Conservation (phyloP, 75 land plant genomes). For the Sequoia sempervirens region DNA sequence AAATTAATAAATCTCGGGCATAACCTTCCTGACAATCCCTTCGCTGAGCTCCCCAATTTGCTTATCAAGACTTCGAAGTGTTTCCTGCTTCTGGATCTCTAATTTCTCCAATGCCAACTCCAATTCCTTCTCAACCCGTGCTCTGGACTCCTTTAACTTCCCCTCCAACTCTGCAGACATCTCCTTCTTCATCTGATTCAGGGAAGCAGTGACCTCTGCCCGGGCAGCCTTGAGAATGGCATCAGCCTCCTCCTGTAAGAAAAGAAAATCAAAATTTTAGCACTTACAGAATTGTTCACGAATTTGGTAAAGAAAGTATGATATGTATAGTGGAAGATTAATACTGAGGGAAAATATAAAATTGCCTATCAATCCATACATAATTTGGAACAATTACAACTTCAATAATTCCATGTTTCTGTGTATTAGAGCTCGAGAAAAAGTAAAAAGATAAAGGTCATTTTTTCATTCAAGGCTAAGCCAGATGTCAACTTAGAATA, state of each 20-base stretch:
- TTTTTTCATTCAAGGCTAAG: background rate
- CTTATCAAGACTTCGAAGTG: constrained; percentile 66
- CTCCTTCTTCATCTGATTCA: constrained; percentile 96
- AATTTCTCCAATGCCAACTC: constrained; percentile 54
- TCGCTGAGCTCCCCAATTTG: constrained; percentile 72
- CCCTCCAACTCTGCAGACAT: constrained; percentile 66
- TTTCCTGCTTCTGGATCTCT: constrained; percentile 83
- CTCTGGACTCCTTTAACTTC: constrained; percentile 74
- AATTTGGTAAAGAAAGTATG: background rate
- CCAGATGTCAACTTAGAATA: background rate
- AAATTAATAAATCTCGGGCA: constrained; percentile 27
- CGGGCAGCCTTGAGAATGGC: constrained; percentile 83
- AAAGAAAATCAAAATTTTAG: background rate
- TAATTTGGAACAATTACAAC: background rate
- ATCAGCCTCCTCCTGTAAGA: constrained; percentile 78
- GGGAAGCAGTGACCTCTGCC: constrained; percentile 76
- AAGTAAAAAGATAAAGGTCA: background rate
- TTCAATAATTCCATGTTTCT: background rate
- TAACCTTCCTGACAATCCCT: constrained; percentile 81
- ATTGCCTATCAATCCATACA: background rate
- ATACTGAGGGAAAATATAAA: background rate
- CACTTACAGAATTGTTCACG: background rate
- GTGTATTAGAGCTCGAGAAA: background rate
- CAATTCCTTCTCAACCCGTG: constrained; percentile 74
- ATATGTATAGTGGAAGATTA: background rate